phyloP scores from a whole-genome alignment of 176 grass and related monocot genomes.

The Lolium rigidum region DNA sequence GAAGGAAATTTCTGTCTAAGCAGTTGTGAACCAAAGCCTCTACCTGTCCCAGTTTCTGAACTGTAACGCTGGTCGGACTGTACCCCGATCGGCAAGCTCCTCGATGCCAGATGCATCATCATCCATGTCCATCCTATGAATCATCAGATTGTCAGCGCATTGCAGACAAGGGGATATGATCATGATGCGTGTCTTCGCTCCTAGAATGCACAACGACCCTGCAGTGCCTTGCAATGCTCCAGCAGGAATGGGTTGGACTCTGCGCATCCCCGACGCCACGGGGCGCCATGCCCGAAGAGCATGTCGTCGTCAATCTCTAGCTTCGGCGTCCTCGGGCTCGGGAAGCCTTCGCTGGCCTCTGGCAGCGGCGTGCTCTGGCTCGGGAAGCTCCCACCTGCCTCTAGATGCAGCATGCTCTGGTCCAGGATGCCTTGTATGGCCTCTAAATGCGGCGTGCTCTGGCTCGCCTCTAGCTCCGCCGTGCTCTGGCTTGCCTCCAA shows the following conservation, averaged over 20 bases:
- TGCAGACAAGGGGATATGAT: background rate
- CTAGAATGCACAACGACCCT: conserved; percentile 15
- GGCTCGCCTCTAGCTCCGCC: conserved; percentile 3
- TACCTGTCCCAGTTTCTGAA: background rate
- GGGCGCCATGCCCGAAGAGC: background rate
- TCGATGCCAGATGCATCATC: background rate
- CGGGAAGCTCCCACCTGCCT: background rate
- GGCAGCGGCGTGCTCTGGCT: background rate
- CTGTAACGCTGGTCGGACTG: background rate
- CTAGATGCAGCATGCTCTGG: background rate
- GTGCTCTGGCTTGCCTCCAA: background rate
- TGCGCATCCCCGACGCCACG: conserved; percentile 34
- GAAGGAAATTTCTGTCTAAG: background rate
- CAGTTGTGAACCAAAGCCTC: background rate
- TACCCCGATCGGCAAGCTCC: background rate
- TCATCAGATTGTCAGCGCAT: background rate
- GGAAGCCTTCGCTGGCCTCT: background rate
- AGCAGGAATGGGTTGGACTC: conserved; percentile 30
- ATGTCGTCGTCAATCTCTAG: conserved; percentile 33
- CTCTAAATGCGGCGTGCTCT: background rate
- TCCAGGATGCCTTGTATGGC: conserved; percentile 10
- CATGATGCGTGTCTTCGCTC: background rate
- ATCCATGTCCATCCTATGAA: background rate
- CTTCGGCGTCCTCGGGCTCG: background rate
- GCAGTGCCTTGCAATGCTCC: conserved; percentile 29